Evolutionary conservation across 768 basidiomycete species (phyloP).

Genomic region (Tylopilus plumbeoviolaceoides): DNA sequence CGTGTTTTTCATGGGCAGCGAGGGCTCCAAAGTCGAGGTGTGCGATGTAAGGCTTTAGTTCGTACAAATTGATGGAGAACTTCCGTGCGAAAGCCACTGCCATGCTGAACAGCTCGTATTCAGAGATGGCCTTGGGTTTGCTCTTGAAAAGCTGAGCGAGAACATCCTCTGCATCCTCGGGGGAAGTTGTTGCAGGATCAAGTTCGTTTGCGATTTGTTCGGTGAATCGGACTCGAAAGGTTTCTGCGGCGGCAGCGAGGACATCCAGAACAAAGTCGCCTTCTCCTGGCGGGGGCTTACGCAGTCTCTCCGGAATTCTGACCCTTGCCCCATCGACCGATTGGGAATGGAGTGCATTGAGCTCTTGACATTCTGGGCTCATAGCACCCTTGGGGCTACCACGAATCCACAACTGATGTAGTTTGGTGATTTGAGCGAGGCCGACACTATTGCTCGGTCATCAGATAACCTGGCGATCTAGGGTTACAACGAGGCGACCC

Average conservation of each 20-base stretch:
- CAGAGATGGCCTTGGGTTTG: slow-evolving; percentile 51
- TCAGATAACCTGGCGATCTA: background rate
- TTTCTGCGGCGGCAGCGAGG: slow-evolving; percentile 42
- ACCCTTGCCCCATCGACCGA: slow-evolving; percentile 64
- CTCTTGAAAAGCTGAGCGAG: slow-evolving; percentile 46
- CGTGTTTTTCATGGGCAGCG: slow-evolving; percentile 49
- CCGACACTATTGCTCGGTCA: slow-evolving; percentile 40
- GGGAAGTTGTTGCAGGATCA: slow-evolving; percentile 23
- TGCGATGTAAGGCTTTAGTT: slow-evolving; percentile 37
- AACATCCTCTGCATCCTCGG: slow-evolving; percentile 38
- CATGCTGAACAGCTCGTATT: slow-evolving; percentile 57
- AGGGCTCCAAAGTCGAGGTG: slow-evolving; percentile 59
- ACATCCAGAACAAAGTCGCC: slow-evolving; percentile 51
- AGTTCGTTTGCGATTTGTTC: slow-evolving; percentile 23
- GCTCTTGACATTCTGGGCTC: slow-evolving; percentile 62
- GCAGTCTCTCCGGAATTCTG: slow-evolving; percentile 29
- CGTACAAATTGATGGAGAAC: slow-evolving; percentile 37
- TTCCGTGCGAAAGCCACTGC: slow-evolving; percentile 44
- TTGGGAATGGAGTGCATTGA: slow-evolving; percentile 68
- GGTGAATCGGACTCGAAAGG: slow-evolving; percentile 44
- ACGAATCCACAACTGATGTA: slow-evolving; percentile 60
- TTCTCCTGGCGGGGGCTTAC: slow-evolving; percentile 41
- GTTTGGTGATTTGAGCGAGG: slow-evolving; percentile 50
- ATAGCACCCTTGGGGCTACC: slow-evolving; percentile 53
- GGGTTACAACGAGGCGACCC: slow-evolving; percentile 9